Percentiles rank a stretch among this genome's conserved stretches.
phyloP scores from a whole-genome alignment of 352 stramenopile species.

The Thraustochytrium striatum region DNA sequence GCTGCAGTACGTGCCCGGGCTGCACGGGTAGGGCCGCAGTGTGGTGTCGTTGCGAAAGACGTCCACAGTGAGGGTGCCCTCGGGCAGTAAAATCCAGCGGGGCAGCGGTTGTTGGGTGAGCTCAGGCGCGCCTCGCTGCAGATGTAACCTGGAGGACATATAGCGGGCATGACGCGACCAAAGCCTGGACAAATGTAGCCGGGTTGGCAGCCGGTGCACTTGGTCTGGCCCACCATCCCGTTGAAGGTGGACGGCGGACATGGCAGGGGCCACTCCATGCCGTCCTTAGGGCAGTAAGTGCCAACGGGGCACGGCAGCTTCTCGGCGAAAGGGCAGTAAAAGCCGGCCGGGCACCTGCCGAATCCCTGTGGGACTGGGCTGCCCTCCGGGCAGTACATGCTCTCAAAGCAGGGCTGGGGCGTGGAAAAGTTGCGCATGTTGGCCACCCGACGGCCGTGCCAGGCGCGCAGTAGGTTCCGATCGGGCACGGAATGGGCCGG shows the following conservation, averaged over 20 bases:
- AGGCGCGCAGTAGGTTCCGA: conserved; percentile 78
- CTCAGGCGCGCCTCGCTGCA: conserved; percentile 76
- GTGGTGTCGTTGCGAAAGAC: conserved; percentile 93
- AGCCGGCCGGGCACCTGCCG: conserved; percentile 75
- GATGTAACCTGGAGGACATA: conserved; percentile 84
- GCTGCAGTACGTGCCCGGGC: conserved; percentile 89
- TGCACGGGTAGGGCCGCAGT: conserved; percentile 87
- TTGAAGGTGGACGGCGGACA: conserved; percentile 89
- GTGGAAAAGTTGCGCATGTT: conserved; percentile 80
- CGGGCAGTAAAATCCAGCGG: conserved; percentile 87
- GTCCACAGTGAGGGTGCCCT: conserved; percentile 86
- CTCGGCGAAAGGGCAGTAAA: conserved; percentile 83
- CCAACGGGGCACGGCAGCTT: conserved; percentile 79
- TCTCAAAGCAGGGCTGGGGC: conserved; percentile 69
- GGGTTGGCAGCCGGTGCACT: conserved; percentile 77
- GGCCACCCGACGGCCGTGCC: conserved; percentile 69
- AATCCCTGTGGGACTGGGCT: conserved; percentile 70
- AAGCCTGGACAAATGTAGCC: conserved; percentile 90
- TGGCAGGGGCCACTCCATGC: conserved; percentile 71
- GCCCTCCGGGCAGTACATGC: conserved; percentile 84
- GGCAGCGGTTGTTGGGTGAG: conserved; percentile 84
- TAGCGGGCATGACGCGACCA: conserved; percentile 76
- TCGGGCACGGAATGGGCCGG: conserved; percentile 74
- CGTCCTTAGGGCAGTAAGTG: conserved; percentile 79
- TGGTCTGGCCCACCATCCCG: conserved; percentile 77